Evolutionary conservation across 2,329 filamentous ascomycete genomes (phyloP), one percentile per base, ranked within the genome.

Genomic region (Calonectria fujianensis): DNA sequence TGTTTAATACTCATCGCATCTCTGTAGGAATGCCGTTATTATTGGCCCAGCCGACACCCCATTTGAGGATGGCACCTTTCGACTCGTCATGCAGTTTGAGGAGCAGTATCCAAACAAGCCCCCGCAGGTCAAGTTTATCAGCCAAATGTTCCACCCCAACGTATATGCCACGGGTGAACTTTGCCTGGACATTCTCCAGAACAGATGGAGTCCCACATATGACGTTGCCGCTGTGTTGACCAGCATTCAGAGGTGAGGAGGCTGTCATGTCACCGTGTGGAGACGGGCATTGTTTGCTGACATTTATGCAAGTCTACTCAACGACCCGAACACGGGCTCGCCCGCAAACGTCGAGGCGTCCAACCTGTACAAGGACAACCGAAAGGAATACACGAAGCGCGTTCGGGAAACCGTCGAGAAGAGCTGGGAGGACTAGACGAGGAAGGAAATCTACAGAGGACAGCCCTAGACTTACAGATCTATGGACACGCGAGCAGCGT

Each of bases 51-150:
- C 95, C 74, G 97, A 99, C 83, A 99, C 97, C 1, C 96, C 97
- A 1, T 99, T 98, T 82, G 97, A 99, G 86, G 97, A 99, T 85
- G 97, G 97, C 76, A 99, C 97, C 29, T 99, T 99, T 85, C 91
- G 96, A 79, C 93, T 99, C 14, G 96, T 98, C 67, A 98, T 99
- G 96, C 96, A 98, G 84, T 99, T 99, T 81, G 97, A 98, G 84
- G 97, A 99, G 85, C 96, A 98, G 83, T 99, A 99, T 82, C 97
- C 97, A 37, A 99, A 98, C 88, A 98, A 98, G 85, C 97, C 97
- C 7, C 97, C 97, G 0, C 94, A 96, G 41, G 97, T 98, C 87
- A 98, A 98, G 84, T 99, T 99, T 85, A 98, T 99, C 85, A 98
- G 95, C 86, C 93, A 97, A 85, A 99, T 99, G 97, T 99, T 99